Base-by-base conservation (phyloP, 2,329 filamentous ascomycete genomes). In the Epichloe gansuensis region DNA sequence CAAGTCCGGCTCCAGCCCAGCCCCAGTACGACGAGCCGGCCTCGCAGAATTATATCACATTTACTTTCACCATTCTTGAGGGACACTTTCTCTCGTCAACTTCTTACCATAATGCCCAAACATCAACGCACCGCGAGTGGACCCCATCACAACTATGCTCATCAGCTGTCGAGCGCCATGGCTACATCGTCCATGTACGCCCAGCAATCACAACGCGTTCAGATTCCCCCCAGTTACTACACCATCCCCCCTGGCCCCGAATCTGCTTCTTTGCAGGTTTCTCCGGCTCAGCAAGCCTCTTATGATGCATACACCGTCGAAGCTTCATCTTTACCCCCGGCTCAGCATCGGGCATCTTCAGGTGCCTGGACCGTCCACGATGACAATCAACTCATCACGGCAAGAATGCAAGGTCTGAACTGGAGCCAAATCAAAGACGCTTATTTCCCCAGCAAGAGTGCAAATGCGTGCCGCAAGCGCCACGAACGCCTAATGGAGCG, bases 391-490 rank as follows among this genome's bases (percentile, higher is more conserved):
- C 77, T 95, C 43, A 73, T 91, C 56, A 70, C 73, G 43, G 86
- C 87, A 15, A 80, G 89, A 50, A 79, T 84, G 47, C 80, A 83
- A 61, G 85, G 86, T 25, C 76, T 89, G 64, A 91, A 90, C 68
- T 95, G 89, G 89, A 78, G 80, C 51, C 84, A 87, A 60, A 93
- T 94, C 63, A 83, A 89, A 60, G 74, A 75, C 55, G 79, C 76
- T 55, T 81, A 88, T 68, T 95, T 95, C 65, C 85, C 84, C 1
- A 75, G 70, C 64, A 95, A 95, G 72, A 81, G 80, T 8, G 72
- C 84, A 53, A 93, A 93, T 65, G 89, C 89, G 17, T 95, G 89
- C 69, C 86, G 89, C 57, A 95, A 95, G 71, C 81, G 89, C 51
- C 88, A 94, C 61, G 89, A 95, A 69, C 78, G 89, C 41, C 71